Percentiles rank a stretch among this genome's conserved stretches.
Conservation (phyloP, 2,329 filamentous ascomycete genomes). For the Pseudofabraea citricarpa region DNA sequence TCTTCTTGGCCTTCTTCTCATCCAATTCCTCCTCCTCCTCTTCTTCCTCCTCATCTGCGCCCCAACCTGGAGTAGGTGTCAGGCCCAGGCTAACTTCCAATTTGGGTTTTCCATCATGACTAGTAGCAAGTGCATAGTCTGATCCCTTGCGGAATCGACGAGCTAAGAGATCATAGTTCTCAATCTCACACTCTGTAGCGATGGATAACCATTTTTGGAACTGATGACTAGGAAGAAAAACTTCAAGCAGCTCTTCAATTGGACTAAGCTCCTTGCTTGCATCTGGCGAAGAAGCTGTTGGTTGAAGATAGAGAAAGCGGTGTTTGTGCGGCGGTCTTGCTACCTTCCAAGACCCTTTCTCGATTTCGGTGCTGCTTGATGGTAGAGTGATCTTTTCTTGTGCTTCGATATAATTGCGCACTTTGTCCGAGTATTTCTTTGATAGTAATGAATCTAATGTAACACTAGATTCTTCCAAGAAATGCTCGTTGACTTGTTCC, state of each 20-base stretch:
- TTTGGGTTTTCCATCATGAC: slow-evolving; percentile 71
- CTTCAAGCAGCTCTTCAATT: slow-evolving; percentile 73
- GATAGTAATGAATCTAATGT: slow-evolving; percentile 75
- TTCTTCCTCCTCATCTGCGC: slow-evolving; percentile 58
- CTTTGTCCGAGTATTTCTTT: slow-evolving; percentile 66
- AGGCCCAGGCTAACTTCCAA: slow-evolving; percentile 84
- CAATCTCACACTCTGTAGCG: slow-evolving; percentile 70
- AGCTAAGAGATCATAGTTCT: slow-evolving; percentile 72
- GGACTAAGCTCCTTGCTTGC: slow-evolving; percentile 44
- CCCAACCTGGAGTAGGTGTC: slow-evolving; percentile 83
- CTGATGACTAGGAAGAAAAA: slow-evolving; percentile 75
- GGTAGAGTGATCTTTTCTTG: slow-evolving; percentile 50
- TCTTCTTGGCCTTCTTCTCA: slow-evolving; percentile 8
- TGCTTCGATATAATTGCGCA: slow-evolving; percentile 67
- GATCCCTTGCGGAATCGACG: slow-evolving; percentile 80
- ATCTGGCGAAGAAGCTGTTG: slow-evolving; percentile 31
- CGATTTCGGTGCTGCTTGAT: slow-evolving; percentile 47
- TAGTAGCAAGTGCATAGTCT: slow-evolving; percentile 91
- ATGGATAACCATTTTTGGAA: slow-evolving; percentile 89
- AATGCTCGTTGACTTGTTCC: slow-evolving; percentile 73
- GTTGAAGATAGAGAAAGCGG: slow-evolving; percentile 78
- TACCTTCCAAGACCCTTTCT: slow-evolving; percentile 63
- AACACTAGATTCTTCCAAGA: slow-evolving; percentile 78
- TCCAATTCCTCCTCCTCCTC: slow-evolving; percentile 37
- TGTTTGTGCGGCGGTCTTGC: slow-evolving; percentile 93